Base-by-base conservation (phyloP, 192 early-diverging fungal species). In the Coemansia sp. region DNA sequence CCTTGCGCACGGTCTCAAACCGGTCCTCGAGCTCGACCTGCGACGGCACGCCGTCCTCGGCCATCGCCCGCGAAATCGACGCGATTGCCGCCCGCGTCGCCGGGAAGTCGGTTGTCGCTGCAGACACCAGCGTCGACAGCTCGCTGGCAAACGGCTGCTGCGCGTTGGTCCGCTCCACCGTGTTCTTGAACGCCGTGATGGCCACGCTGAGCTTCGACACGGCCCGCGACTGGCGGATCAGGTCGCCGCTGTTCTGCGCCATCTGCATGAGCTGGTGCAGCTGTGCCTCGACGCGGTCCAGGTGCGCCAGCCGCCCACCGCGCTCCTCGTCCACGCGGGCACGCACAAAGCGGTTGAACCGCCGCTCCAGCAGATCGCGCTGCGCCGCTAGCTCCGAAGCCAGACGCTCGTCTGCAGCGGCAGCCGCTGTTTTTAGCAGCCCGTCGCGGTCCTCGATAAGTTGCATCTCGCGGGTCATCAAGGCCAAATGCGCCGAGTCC, bases 261-360 rank as follows among this genome's bases (percentile, higher is more conserved):
- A 87, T 71, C 40, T 79, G 65, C 49, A 88, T 85, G 22, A 98
- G 79, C 31, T 86, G 73, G 58, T 85, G 86, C 21, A 93, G 66
- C 62, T 90, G 88, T 17, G 85, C 60, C 50, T 82, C 81, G 40
- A 98, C 82, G 44, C 88, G 82, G 64, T 94, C 91, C 36, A 98
- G 63, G 30, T 85, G 81, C 7, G 90, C 90, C 51, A 98, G 73
- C 14, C 95, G 88, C 12, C 91, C 91, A 17, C 83, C 84, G 50
- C 95, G 87, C 78, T 98, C 95, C 40, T 88, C 78, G 52, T 98
- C 95, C 23, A 98, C 87, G 26, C 85, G 75, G 17, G 75, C 69
- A 46, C 85, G 87, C 63, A 93, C 84, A 61, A 92, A 83, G 27
- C 83, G 76, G 45, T 85, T 74, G 82, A 89, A 98, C 45, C 80